Evolutionary conservation across 495 filamentous ascomycete genomes (phyloP).

Genomic region (Mytilinidion resinicola): DNA sequence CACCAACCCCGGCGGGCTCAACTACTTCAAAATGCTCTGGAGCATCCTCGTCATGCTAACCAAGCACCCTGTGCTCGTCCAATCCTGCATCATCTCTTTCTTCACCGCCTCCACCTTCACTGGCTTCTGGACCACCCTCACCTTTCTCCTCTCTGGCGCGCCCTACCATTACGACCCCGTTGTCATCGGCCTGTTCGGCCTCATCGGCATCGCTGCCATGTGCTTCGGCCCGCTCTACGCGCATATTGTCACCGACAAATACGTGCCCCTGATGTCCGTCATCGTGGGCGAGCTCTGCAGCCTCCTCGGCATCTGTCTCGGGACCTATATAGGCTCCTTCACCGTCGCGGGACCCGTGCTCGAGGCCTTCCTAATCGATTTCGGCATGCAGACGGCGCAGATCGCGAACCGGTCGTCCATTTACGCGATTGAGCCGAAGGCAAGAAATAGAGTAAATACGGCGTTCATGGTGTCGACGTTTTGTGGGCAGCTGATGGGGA

Average conservation of each 20-base stretch:
- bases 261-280: constrained; percentile 59
- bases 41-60: constrained; percentile 55
- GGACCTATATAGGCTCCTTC: constrained; percentile 63
- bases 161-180: constrained; percentile 64
- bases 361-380: constrained; percentile 65
- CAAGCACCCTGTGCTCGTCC: constrained; percentile 61
- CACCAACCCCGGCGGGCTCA: constrained; percentile 57
- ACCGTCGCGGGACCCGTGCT: constrained; percentile 69
- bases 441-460: constrained; percentile 72
- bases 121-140: constrained; percentile 77
- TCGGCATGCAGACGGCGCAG: constrained; percentile 68
- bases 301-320: constrained; percentile 60
- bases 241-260: constrained; percentile 62
- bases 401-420: constrained; percentile 69
- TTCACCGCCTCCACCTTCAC: constrained; percentile 55
- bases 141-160: constrained; percentile 62
- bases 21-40: constrained; percentile 61
- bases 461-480: constrained; percentile 74
- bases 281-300: constrained; percentile 53
- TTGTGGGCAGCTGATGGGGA: constrained; percentile 70
- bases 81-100: constrained; percentile 56
- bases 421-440: constrained; percentile 64
- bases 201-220: constrained; percentile 69
- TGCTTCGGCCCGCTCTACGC: constrained; percentile 60
- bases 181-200: constrained; percentile 68